A percentile compares a stretch with the other conserved stretches of the same genome.
These are phyloP conservation scores for Kodamaea sp. DNA, from an alignment of 1,139 yeast species.

Conservation along the genomic window DNA sequence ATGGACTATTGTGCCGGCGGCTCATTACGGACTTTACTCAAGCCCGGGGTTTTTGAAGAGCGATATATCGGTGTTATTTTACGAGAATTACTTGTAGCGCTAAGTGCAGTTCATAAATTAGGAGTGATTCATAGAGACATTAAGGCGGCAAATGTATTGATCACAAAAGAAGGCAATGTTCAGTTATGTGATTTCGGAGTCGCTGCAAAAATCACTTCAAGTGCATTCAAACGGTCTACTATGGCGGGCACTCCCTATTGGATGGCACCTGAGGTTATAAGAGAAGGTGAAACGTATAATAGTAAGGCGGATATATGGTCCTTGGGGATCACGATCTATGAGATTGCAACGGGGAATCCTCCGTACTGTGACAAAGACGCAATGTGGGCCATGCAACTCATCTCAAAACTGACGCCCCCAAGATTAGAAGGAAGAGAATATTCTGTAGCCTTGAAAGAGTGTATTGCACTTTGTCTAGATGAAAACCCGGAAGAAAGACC, in stretches of 20 bases:
- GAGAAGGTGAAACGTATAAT: conserved; percentile 86
- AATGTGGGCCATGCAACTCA: conserved; percentile 88
- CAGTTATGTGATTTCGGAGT: conserved; percentile 97
- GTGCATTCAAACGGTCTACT: conserved; percentile 77
- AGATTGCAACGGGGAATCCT: conserved; percentile 95
- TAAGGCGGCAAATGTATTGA: conserved; percentile 91
- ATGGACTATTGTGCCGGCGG: conserved; percentile 99
- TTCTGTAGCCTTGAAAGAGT: conserved; percentile 73
- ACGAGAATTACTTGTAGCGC: conserved; percentile 75
- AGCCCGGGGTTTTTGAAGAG: conserved; percentile 89
- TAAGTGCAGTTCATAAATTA: conserved; percentile 76
- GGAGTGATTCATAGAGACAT: conserved; percentile 95
- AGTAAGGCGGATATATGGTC: conserved; percentile 93
- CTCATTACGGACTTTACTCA: conserved; percentile 77
- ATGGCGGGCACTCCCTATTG: conserved; percentile 99
- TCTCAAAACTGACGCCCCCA: conserved; percentile 91
- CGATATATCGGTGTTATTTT: conserved; percentile 74
- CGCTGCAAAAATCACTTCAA: conserved; percentile 87
- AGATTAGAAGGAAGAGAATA: conserved; percentile 88
- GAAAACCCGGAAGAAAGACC: conserved; percentile 90
- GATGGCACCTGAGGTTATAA: conserved; percentile 99
- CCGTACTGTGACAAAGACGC: conserved; percentile 97
- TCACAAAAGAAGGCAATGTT: conserved; percentile 84
- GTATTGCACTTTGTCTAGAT: conserved; percentile 86
- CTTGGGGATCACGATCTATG: conserved; percentile 88